These are phyloP conservation scores for Speleostelium caveatum DNA, from an alignment of 78 protist species.

Conservation along the genomic window DNA sequence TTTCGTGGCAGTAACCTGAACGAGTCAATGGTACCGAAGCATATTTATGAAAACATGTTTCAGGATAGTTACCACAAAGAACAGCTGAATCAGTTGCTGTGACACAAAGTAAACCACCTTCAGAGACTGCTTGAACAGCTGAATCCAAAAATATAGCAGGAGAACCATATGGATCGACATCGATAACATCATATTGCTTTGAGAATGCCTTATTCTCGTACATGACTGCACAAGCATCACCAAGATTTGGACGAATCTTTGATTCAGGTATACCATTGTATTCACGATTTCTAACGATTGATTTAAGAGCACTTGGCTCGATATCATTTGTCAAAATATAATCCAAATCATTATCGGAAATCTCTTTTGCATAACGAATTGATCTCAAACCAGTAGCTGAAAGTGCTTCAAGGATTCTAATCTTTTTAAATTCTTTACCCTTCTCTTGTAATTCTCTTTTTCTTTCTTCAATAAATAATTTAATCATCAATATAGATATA, in stretches of 20 bases:
- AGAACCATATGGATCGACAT: conserved; percentile 99
- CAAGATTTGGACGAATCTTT: conserved; percentile 73
- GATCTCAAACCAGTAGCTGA: conserved; percentile 97
- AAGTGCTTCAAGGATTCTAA: conserved; percentile 96
- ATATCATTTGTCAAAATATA: conserved; percentile 96
- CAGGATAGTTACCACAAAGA: conserved; percentile 92
- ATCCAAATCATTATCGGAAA: conserved; percentile 46
- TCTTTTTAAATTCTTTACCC: conserved; percentile 36
- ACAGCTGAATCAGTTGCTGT: conserved; percentile 98
- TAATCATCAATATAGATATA: conserved; percentile 85
- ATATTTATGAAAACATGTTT: conserved; percentile 96
- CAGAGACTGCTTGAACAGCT: conserved; percentile 94
- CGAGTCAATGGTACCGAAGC: conserved; percentile 86
- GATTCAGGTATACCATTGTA: conserved; percentile 80
- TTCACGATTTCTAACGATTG: conserved; percentile 85
- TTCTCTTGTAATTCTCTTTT: conserved; percentile 24
- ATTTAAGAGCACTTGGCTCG: conserved; percentile 89
- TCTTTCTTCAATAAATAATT: conserved; percentile 29
- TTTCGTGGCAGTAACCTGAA: conserved; percentile 94
- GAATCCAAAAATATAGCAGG: conserved; percentile 96
- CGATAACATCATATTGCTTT: conserved; percentile 93
- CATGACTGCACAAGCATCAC: conserved; percentile 83
- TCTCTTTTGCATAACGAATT: conserved; percentile 92
- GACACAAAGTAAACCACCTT: conserved; percentile 96
- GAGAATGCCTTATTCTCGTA: background rate